Conservation (phyloP, 352 stramenopile species). For the Phytophthora cactorum region DNA sequence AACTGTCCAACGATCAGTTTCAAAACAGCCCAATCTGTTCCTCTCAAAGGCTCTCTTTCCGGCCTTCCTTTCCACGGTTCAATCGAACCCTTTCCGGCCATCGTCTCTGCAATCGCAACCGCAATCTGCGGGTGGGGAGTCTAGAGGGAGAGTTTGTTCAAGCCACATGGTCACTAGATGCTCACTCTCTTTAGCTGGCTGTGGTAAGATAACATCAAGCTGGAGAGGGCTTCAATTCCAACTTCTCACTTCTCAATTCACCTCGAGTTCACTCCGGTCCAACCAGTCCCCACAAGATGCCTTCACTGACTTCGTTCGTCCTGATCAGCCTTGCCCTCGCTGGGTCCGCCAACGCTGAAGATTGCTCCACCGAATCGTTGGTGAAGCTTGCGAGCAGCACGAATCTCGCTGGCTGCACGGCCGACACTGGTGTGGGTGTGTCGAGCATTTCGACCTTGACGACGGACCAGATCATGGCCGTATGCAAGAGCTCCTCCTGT, state of each 20-base stretch:
- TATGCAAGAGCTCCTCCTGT: slow-evolving; percentile 25
- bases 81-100: not conserved
- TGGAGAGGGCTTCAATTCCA: not conserved
- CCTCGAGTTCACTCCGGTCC: slow-evolving; percentile 7
- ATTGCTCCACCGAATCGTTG: slow-evolving; percentile 19
- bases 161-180: slow-evolving; percentile 14
- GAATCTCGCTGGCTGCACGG: slow-evolving; percentile 24
- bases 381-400: slow-evolving; percentile 16
- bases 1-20: not conserved
- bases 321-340: slow-evolving; percentile 16
- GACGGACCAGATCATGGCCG: slow-evolving; percentile 7
- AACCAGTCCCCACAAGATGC: slow-evolving; percentile 23
- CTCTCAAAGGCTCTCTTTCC: not conserved
- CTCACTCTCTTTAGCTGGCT: slow-evolving; percentile 9
- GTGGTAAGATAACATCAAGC: slow-evolving; percentile 16
- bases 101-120: slow-evolving; percentile 4
- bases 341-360: slow-evolving; percentile 11
- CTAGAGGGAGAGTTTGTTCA: slow-evolving; percentile 9
- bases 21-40: too few species aligned
- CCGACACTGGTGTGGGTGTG: slow-evolving; percentile 28
- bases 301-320: slow-evolving; percentile 16
- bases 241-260: slow-evolving; percentile 22
- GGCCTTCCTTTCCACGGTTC: not conserved
- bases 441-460: slow-evolving; percentile 19
- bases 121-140: not conserved